phyloP scores from a whole-genome alignment of 139 green algal species.

The Closterium sp. region DNA sequence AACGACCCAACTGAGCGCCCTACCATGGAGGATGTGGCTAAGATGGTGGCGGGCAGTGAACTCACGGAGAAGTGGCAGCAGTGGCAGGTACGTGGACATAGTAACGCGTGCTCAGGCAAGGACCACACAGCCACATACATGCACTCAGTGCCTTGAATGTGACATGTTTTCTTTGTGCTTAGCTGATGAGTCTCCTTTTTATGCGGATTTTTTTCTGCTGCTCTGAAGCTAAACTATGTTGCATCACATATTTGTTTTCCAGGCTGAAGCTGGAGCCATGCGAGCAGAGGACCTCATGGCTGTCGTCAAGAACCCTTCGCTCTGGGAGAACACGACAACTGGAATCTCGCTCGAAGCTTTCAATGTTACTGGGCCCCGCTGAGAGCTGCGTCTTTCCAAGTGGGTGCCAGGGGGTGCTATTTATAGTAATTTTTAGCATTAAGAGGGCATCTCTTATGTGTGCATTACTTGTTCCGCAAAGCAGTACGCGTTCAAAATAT shows the following conservation, averaged over 20 bases:
- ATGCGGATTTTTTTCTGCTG: background rate
- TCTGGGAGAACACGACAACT: conserved; percentile 3
- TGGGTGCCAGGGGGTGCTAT: background rate
- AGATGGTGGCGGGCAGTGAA: background rate
- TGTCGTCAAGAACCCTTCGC: background rate
- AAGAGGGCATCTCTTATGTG: background rate
- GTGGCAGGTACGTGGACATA: background rate
- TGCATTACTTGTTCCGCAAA: background rate
- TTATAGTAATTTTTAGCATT: background rate
- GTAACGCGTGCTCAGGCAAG: too few species aligned
- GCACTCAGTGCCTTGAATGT: background rate
- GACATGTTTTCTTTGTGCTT: background rate
- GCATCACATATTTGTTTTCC: background rate
- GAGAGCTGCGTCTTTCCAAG: background rate
- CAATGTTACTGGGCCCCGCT: background rate
- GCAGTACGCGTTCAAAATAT: too few species aligned
- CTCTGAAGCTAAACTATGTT: background rate
- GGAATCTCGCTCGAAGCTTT: background rate
- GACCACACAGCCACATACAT: background rate
- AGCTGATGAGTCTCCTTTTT: background rate
- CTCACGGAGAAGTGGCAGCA: conserved; percentile 3
- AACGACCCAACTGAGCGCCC: background rate
- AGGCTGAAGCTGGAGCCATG: background rate
- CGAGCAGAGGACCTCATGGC: background rate
- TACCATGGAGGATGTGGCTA: conserved; percentile 21